These are phyloP conservation scores for Stagonosporopsis vannaccii DNA, from an alignment of 2,329 filamentous ascomycete genomes.

Conservation along the genomic window DNA sequence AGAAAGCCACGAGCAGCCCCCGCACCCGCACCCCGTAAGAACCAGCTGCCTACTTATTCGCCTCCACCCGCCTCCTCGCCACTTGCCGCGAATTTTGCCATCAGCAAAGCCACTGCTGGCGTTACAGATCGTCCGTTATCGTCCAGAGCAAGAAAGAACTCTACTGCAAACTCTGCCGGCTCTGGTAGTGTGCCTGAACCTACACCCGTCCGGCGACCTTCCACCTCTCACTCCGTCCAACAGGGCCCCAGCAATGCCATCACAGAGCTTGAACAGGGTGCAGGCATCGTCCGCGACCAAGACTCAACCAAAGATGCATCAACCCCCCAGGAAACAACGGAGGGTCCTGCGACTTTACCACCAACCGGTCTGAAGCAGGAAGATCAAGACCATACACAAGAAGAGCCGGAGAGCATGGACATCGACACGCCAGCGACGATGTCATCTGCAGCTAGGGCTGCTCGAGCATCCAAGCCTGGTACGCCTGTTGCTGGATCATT, in stretches of 20 bases:
- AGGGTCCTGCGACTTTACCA: conserved; percentile 53
- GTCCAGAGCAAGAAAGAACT: conserved; percentile 78
- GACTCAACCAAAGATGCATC: conserved; percentile 32
- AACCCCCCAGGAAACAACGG: conserved; percentile 42
- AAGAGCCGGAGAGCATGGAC: conserved; percentile 53
- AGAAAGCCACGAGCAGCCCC: conserved; percentile 75
- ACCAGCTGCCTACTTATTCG: conserved; percentile 63
- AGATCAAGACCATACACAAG: conserved; percentile 51
- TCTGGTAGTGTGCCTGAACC: conserved; percentile 61
- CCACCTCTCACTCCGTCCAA: conserved; percentile 47
- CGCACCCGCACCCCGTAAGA: conserved; percentile 81
- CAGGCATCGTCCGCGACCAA: conserved; percentile 36
- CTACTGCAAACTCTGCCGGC: conserved; percentile 51
- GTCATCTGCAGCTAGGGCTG: conserved; percentile 45
- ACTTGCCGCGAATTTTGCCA: conserved; percentile 68
- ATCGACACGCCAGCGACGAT: conserved; percentile 40
- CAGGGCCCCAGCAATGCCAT: conserved; percentile 40
- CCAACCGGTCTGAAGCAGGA: conserved; percentile 59
- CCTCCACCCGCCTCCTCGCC: conserved; percentile 79
- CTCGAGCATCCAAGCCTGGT: conserved; percentile 56
- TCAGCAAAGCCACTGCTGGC: conserved; percentile 61
- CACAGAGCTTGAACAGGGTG: conserved; percentile 44
- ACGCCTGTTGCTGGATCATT: conserved; percentile 57
- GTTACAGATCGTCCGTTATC: conserved; percentile 66
- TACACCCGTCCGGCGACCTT: conserved; percentile 39